Conservation (phyloP, 1,139 yeast species). For the Saccharomyces hybrid region DNA sequence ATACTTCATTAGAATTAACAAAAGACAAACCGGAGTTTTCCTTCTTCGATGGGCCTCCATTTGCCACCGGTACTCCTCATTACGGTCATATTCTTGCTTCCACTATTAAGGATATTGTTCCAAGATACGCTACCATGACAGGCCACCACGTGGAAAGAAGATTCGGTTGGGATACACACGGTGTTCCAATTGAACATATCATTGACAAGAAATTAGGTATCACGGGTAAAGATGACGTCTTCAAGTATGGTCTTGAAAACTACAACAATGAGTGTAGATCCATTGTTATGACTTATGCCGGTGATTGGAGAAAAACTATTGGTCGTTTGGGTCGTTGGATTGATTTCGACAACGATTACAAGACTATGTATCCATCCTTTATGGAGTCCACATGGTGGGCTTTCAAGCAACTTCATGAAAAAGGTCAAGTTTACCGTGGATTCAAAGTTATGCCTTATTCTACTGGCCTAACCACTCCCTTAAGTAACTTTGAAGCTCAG, state of each 20-base stretch:
- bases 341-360: constrained; percentile 96
- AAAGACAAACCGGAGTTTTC: constrained; percentile 83
- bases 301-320: constrained; percentile 87
- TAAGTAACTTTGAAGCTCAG: constrained; percentile 96
- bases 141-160: constrained; percentile 94
- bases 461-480: constrained; percentile 92
- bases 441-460: constrained; percentile 98
- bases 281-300: constrained; percentile 95
- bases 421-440: constrained; percentile 87
- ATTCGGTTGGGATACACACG: constrained; percentile 99
- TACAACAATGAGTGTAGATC: constrained; percentile 92
- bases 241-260: constrained; percentile 86
- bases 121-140: constrained; percentile 96
- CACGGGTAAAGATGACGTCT: constrained; percentile 88
- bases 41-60: constrained; percentile 98
- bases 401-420: constrained; percentile 76
- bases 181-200: constrained; percentile 96
- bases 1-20: constrained; percentile 73
- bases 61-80: constrained; percentile 98
- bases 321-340: constrained; percentile 98
- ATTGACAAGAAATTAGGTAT: constrained; percentile 95
- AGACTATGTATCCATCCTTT: constrained; percentile 87
- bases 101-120: constrained; percentile 93
- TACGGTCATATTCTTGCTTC: constrained; percentile 96
- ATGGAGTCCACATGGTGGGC: constrained; percentile 99